These are phyloP conservation scores for Cladophialophora carrionii DNA, from an alignment of 2,329 filamentous ascomycete species.

Conservation along the genomic window DNA sequence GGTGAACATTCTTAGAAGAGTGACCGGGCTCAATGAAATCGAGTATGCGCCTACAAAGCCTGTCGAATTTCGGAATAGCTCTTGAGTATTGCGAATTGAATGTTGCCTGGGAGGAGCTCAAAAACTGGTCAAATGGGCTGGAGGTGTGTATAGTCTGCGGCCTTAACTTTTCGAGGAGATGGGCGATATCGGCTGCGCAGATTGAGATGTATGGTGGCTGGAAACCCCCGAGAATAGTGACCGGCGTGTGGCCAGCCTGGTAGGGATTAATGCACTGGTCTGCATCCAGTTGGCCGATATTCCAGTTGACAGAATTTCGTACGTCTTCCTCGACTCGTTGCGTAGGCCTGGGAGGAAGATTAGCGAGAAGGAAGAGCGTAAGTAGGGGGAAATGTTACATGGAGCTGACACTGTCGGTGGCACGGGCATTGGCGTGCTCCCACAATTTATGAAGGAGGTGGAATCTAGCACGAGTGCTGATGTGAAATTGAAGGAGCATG, in stretches of 20 bases:
- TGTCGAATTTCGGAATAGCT: conserved; percentile 32
- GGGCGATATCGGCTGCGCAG: conserved; percentile 35
- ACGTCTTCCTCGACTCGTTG: conserved; percentile 29
- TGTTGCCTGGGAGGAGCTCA: conserved; percentile 30
- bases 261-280: conserved; percentile 31
- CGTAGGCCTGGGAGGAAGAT: conserved; percentile 40
- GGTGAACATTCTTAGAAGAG: conserved; percentile 36
- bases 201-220: conserved; percentile 21
- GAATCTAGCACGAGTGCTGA: conserved; percentile 86
- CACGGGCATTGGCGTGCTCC: conserved; percentile 75
- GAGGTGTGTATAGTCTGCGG: conserved; percentile 77
- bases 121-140: conserved; percentile 29
- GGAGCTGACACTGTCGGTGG: conserved; percentile 72
- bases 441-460: conserved; percentile 74
- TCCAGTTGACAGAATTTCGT: conserved; percentile 22
- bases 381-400: conserved; percentile 55
- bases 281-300: conserved; percentile 32
- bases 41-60: conserved; percentile 32
- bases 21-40: conserved; percentile 35
- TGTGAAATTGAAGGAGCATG: conserved; percentile 83
- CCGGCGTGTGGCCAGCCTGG: neutral
- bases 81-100: conserved; percentile 34
- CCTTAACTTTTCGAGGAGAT: conserved; percentile 57
- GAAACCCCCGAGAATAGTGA: neutral
- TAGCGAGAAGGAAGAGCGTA: conserved; percentile 29